Evolutionary conservation across 495 filamentous ascomycete species (phyloP), one percentile per base, ranked within the genome.

Genomic region (Hypomontagnella monticulosa): DNA sequence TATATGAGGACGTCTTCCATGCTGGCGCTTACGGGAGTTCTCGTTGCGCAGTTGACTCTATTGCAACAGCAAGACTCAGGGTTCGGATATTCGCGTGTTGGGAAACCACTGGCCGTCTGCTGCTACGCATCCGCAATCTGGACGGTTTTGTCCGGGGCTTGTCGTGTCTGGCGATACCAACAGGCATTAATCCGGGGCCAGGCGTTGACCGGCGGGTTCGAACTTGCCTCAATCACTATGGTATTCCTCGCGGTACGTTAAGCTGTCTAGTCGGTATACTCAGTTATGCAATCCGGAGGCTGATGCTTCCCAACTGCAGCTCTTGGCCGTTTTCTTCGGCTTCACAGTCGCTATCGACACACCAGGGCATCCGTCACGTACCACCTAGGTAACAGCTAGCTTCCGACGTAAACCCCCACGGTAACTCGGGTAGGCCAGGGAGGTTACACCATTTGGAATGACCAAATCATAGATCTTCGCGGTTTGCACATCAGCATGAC

Each of bases 1-100:
- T 93, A 93, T 75, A 81, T 92, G 40, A 87, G 91, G 49, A 93
- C 90, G 6, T 90, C 89, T 0, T 73, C 90, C 19, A 78, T 85
- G 5, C 77, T 94, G 18, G 84, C 90, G 4, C 88, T 93, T 75
- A 78, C 87, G 50, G 85, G 87, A 41, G 84, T 88, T 4, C 67
- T 87, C 19, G 80, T 89, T 36, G 85, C 90, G 0, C 90, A 93
- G 70, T 83, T 93, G 4, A 90, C 89, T 69, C 80, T 86, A 52
- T 81, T 62, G 6, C 50, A 69, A 63, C 48, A 49, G 57, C 76
- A 76, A 8, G 73, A 79, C 12, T 33, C 69, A 4, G 63, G 61
- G 0, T 78, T 92, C 33, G 84, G 84, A 18, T 93, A 86, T 76
- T 84, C 83, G 61, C 70, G 83, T 23, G 76, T 93, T 47, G 88